Percentiles rank a stretch among this genome's conserved stretches.
Evolutionary conservation across 2,329 filamentous ascomycete species (phyloP).

Genomic region (Teratosphaeria gauchensis): DNA sequence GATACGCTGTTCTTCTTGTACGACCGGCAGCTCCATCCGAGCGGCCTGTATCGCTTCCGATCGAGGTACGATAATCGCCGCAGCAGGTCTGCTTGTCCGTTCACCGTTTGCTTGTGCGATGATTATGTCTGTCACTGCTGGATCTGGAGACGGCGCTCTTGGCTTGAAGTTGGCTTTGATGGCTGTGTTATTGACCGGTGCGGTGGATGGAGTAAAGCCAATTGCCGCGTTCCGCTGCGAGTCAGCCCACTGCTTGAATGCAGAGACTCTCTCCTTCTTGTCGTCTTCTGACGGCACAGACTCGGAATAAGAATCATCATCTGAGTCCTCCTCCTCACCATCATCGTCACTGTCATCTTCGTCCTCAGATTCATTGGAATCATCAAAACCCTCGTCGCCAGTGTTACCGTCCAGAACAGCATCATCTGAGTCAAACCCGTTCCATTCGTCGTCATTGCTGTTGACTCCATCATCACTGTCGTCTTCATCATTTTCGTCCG

Average conservation of each 20-base stretch:
- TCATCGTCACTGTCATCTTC: background rate
- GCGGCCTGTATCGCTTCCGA: constrained; percentile 65
- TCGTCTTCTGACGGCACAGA: constrained; percentile 10
- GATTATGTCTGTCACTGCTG: constrained; percentile 49
- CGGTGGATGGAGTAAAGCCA: constrained; percentile 50
- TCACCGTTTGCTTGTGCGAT: constrained; percentile 44
- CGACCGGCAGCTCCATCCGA: constrained; percentile 73
- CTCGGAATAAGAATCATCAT: constrained; percentile 22
- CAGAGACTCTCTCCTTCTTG: constrained; percentile 44
- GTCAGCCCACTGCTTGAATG: constrained; percentile 90
- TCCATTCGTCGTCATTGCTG: background rate
- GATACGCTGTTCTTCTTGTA: constrained; percentile 90
- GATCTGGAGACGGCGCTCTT: constrained; percentile 59
- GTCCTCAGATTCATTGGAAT: background rate
- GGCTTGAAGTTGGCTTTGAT: constrained; percentile 55
- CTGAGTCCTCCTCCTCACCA: constrained; percentile 16
- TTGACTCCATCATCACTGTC: constrained; percentile 4
- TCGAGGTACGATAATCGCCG: constrained; percentile 62
- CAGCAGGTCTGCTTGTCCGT: constrained; percentile 59
- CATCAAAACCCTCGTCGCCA: background rate
- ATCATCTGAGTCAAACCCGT: constrained; percentile 13
- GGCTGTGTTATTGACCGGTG: constrained; percentile 22
- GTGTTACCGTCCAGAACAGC: background rate
- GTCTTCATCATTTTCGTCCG: constrained; percentile 13
- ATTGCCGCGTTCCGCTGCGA: constrained; percentile 76